Evolutionary conservation across 331 rosid species (phyloP).

Genomic region (Stylosanthes scabra): DNA sequence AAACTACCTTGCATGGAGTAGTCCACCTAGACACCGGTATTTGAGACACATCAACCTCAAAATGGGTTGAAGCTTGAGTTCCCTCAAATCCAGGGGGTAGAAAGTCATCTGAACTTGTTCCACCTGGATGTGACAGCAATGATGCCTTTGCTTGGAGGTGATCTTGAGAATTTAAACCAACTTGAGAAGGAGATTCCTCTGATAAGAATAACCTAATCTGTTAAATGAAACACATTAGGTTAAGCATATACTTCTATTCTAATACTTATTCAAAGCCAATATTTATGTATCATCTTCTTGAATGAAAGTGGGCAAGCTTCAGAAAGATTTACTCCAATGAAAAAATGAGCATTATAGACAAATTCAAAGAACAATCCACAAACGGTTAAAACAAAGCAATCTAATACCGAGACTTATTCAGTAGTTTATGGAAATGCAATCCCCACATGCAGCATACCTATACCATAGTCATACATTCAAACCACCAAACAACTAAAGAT

Average conservation of each 20-base stretch:
- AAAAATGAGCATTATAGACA: conserved; percentile 16
- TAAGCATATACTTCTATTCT: not conserved
- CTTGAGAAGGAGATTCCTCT: conserved; percentile 91
- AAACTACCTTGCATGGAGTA: conserved; percentile 70
- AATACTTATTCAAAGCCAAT: conserved; percentile 28
- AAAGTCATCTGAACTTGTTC: conserved; percentile 68
- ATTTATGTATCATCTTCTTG: conserved; percentile 16
- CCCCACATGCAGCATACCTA: conserved; percentile 12
- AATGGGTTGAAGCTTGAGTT: conserved; percentile 58
- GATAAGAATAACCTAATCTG: conserved; percentile 87
- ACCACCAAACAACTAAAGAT: conserved; percentile 16
- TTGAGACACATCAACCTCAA: conserved; percentile 65
- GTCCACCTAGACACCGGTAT: conserved; percentile 78
- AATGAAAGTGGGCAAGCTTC: conserved; percentile 7
- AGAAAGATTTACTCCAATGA: conserved; percentile 17
- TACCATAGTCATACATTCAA: conserved; percentile 6
- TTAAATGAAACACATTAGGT: conserved; percentile 29
- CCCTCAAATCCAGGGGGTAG: conserved; percentile 97
- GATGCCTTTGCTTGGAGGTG: conserved; percentile 92
- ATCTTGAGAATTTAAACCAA: conserved; percentile 86
- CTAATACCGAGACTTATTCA: not conserved
- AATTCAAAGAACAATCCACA: conserved; percentile 12
- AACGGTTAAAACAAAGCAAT: conserved; percentile 11
- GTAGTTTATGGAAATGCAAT: conserved; percentile 10
- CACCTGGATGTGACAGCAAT: conserved; percentile 63